Base-by-base conservation (phyloP, 768 basidiomycete species). In the Leccinum boreale region DNA sequence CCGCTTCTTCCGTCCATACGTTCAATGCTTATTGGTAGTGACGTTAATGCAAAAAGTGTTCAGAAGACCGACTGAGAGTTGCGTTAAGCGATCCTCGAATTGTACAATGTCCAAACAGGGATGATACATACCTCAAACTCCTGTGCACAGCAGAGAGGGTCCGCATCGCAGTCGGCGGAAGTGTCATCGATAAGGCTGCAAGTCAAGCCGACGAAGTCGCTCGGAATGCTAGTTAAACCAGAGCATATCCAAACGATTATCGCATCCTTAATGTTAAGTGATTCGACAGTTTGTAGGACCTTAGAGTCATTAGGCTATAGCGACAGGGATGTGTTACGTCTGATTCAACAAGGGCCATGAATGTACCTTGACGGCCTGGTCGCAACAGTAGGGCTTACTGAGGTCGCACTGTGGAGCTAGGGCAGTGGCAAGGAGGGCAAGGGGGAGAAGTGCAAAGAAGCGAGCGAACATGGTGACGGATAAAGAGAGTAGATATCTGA, bases 361-460 rank as follows among this genome's bases (percentile, higher is more conserved):
- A 21, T 45, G 21, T 45, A 45, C 44, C 44, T 19, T 11, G 44
- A 11, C 19, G 8, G 19, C n/a, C 10, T 21, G 44, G 44, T 45
- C 12, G 19, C 44, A 45, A 21, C 44, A 45, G 44, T 45, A 19
- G 11, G 44, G 21, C 19, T 45, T 19, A 21, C 19, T 17, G 12
- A 4, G 4, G 4, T 8, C 5, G 21, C 44, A 45, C 44, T 45
- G 2, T n/a, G 39, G 44, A 21, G 44, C n/a, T 11, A 21, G 11
- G n/a, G 63, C 63, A 19, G 59, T 49, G 23, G 24, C 59, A 2
- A 65, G 39, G 23, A 63, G 49, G 52, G 58, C 68, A 8, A 69
- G 39, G 17, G 61, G 60, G 4, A 61, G 24, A 24, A 67, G 45
- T 44, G 67, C 52, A n/a, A 62, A 14, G 52, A 65, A 12, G 4